phyloP scores from a whole-genome alignment of 2,329 filamentous ascomycete species.

The Pseudocercospora fuligena region DNA sequence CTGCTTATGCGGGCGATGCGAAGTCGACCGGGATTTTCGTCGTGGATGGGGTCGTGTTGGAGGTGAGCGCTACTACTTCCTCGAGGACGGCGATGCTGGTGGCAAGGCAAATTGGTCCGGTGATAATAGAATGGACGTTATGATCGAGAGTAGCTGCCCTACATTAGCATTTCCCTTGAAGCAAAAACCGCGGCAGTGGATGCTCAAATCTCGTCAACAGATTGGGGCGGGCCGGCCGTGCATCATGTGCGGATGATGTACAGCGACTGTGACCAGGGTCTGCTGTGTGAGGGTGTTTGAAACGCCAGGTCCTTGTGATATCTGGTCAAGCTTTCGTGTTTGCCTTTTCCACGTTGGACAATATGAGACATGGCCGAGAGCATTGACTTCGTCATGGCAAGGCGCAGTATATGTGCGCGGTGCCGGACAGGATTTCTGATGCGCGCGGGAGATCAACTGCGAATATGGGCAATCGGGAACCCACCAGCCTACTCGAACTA shows the following conservation, averaged over 20 bases:
- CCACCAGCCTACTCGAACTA: no score
- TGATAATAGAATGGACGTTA: neutral
- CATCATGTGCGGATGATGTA: neutral
- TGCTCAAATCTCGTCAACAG: neutral
- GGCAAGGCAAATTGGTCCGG: neutral
- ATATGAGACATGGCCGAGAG: neutral
- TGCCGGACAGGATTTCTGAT: no score
- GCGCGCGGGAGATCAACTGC: neutral
- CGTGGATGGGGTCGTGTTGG: neutral
- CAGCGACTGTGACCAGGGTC: neutral
- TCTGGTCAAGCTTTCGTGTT: neutral
- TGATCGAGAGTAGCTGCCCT: neutral
- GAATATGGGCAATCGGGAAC: neutral
- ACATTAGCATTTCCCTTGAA: neutral
- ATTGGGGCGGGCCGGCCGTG: neutral
- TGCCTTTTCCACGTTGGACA: neutral
- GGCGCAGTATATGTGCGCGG: no score
- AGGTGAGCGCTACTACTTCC: neutral
- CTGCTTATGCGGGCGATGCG: constrained; percentile 3
- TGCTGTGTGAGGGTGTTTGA: neutral
- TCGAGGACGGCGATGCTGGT: neutral
- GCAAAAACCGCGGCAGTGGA: neutral
- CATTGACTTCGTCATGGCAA: neutral
- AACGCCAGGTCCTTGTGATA: neutral
- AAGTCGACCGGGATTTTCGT: neutral